A percentile compares a stretch with the other conserved stretches of the same genome.
Evolutionary conservation across 352 stramenopile genomes (phyloP).

Genomic region (Pythium periplocum): DNA sequence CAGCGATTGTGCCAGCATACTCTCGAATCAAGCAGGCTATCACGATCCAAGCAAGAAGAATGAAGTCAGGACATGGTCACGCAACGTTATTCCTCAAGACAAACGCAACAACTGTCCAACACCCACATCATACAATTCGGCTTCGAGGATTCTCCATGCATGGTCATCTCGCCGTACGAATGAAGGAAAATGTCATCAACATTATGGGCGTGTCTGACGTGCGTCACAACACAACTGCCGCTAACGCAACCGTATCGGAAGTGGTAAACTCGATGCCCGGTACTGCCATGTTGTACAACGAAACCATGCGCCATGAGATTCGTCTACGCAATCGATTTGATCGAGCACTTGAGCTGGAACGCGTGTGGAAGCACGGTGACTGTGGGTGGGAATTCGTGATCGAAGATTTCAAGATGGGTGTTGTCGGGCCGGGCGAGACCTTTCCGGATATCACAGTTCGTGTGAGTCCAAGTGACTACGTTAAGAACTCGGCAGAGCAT

Average conservation of each 20-base stretch:
- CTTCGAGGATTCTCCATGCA: slow-evolving; percentile 10
- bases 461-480: too few species aligned
- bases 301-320: slow-evolving; percentile 1
- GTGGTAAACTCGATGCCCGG: slow-evolving; percentile 3
- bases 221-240: too few species aligned
- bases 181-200: not conserved
- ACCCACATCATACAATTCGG: not conserved
- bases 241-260: too few species aligned
- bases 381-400: slow-evolving; percentile 22
- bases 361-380: slow-evolving; percentile 25
- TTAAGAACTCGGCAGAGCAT: too few species aligned
- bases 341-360: slow-evolving; percentile 32
- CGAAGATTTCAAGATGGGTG: slow-evolving; percentile 18
- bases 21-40: slow-evolving; percentile 30
- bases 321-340: slow-evolving; percentile 33
- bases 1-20: slow-evolving; percentile 26
- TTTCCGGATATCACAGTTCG: too few species aligned
- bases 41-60: slow-evolving; percentile 17
- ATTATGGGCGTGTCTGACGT: not conserved
- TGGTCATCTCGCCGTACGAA: slow-evolving; percentile 8
- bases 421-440: too few species aligned
- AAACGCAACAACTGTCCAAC: slow-evolving; percentile 19
- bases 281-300: not conserved
- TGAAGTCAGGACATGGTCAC: slow-evolving; percentile 5
- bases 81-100: slow-evolving; percentile 31